Base-by-base conservation (phyloP, 2,329 filamentous ascomycete species). In the Nigrospora sphaerica region DNA sequence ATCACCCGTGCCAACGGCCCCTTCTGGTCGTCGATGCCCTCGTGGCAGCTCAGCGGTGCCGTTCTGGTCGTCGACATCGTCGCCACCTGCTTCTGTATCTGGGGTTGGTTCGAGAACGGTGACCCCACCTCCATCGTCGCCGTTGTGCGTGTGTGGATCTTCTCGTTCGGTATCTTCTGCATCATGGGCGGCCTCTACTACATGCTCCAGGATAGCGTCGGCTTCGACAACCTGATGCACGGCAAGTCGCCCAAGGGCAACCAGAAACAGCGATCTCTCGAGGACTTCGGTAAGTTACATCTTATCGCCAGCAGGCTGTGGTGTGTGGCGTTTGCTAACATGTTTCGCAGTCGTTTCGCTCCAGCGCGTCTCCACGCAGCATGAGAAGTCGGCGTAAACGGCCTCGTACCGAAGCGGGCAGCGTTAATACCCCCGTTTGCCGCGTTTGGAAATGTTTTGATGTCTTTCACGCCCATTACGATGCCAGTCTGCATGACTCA, bases 141-240 rank as follows among this genome's bases (percentile, higher is more conserved):
- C 41, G 85, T 95, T 45, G 83, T 95, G 62, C 86, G 88, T 77
- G 79, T 95, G 64, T 95, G 88, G 87, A 81, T 93, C 60, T 93
- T 91, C 76, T 91, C 88, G 14, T 88, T 95, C 64, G 90, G 89
- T 65, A 77, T 95, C 61, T 93, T 95, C 76, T 89, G 84, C 64
- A 78, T 90, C 62, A 82, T 92, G 78, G 86, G 80, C 52, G 72
- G 74, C 63, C 63, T 77, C 51, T 88, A 88, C 72, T 91, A 90
- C 73, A 77, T 93, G 60, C 80, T 95, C 62, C 84, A 92, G 67
- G 86, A 86, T 65, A 89, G 83, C 60, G 70, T 78, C 51, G 84
- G 85, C 52, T 95, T 95, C 67, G 87, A 95, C 71, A 92, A 93
- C 73, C 76, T 95, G 53, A 93, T 95, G 86, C 88, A 95, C 72